Conservation (phyloP, 2,329 filamentous ascomycete genomes). For the Xylariaceae sp. region DNA sequence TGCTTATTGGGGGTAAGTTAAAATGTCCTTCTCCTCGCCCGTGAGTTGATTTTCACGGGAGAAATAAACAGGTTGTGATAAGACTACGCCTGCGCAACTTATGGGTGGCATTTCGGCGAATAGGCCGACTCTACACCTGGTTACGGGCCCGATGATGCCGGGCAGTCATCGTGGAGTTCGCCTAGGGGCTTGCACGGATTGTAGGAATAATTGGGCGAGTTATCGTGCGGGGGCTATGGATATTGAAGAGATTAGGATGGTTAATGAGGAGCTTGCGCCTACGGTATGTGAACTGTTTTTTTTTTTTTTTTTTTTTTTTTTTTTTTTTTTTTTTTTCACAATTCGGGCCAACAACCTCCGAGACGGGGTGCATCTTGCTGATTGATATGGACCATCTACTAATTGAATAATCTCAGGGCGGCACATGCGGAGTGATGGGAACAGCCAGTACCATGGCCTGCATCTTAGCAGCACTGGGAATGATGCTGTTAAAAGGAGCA, state of each 20-base stretch:
- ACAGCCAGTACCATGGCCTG: conserved; percentile 89
- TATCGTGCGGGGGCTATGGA: conserved; percentile 62
- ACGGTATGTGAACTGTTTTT: conserved; percentile 42
- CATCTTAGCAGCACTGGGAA: conserved; percentile 73
- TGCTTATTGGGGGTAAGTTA: conserved; percentile 58
- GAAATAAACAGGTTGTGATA: conserved; percentile 56
- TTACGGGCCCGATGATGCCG: conserved; percentile 72
- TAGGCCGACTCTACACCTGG: conserved; percentile 62
- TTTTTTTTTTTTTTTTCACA: neutral
- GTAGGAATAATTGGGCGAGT: conserved; percentile 66
- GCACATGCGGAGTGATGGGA: conserved; percentile 87
- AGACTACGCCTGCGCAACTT: conserved; percentile 66
- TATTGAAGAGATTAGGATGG: conserved; percentile 62
- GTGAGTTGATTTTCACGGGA: neutral
- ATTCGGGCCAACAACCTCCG: neutral
- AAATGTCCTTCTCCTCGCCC: too few relatives aligned
- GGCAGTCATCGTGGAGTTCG: conserved; percentile 59
- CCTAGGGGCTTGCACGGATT: conserved; percentile 70
- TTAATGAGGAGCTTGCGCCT: conserved; percentile 69
- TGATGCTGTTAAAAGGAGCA: conserved; percentile 70
- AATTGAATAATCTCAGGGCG: conserved; percentile 40
- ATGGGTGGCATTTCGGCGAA: conserved; percentile 73
- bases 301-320: neutral
- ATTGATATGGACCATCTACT: neutral
- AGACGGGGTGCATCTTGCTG: neutral